Evolutionary conservation across 2,329 filamentous ascomycete genomes (phyloP).

Genomic region (Furcasterigmium furcatum): DNA sequence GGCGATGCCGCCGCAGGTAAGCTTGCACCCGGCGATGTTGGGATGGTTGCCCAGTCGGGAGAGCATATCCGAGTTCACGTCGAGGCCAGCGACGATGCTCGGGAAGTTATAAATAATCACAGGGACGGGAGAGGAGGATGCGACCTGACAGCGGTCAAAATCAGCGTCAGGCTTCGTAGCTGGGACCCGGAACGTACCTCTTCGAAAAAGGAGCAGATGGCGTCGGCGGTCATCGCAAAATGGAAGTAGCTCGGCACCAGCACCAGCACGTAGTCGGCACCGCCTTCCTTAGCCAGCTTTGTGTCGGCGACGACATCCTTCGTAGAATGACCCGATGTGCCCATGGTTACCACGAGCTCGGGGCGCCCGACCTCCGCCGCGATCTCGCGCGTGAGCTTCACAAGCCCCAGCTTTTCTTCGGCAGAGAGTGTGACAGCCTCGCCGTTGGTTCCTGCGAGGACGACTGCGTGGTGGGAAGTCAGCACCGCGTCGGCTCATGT

Average conservation of each 20-base stretch:
- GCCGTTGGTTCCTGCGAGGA: slow-evolving; percentile 70
- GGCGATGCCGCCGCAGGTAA: slow-evolving; percentile 72
- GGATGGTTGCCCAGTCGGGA: slow-evolving; percentile 51
- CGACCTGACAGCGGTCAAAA: slow-evolving; percentile 49
- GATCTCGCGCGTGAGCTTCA: slow-evolving; percentile 56
- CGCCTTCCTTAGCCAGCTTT: slow-evolving; percentile 56
- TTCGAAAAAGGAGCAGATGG: slow-evolving; percentile 60
- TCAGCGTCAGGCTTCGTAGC: slow-evolving; percentile 58
- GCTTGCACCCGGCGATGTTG: slow-evolving; percentile 68
- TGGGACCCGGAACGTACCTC: slow-evolving; percentile 41
- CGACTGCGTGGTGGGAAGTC: too few relatives aligned
- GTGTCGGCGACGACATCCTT: slow-evolving; percentile 64
- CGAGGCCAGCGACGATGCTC: slow-evolving; percentile 62
- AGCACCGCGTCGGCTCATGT: too few relatives aligned
- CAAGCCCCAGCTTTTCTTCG: slow-evolving; percentile 60
- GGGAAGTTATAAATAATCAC: slow-evolving; percentile 74
- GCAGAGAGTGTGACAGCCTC: slow-evolving; percentile 68
- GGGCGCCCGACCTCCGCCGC: slow-evolving; percentile 53
- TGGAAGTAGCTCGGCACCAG: slow-evolving; percentile 64
- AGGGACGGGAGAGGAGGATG: slow-evolving; percentile 56
- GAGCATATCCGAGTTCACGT: slow-evolving; percentile 65
- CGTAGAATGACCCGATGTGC: slow-evolving; percentile 64
- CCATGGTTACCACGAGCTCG: slow-evolving; percentile 62
- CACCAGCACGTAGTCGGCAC: slow-evolving; percentile 65
- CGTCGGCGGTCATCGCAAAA: slow-evolving; percentile 56